phyloP scores from a whole-genome alignment of 2,329 filamentous ascomycete genomes.

The Pyrenophora seminiperda region DNA sequence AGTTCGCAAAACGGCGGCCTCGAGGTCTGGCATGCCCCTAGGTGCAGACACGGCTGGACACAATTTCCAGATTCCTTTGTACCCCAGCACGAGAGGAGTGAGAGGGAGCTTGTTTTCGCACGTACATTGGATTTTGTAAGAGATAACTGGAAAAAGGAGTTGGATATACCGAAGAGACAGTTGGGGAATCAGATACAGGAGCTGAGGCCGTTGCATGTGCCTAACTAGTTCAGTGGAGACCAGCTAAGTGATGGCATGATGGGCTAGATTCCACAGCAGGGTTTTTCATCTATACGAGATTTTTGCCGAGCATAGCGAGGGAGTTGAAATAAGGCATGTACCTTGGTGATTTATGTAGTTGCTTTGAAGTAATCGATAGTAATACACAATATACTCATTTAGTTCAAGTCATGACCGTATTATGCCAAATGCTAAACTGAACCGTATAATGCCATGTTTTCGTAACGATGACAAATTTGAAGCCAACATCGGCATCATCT shows the following conservation, averaged over 20 bases:
- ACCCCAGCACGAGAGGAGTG: conserved; percentile 46
- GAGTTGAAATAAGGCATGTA: too few species aligned
- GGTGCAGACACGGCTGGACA: conserved; percentile 51
- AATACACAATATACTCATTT: too few species aligned
- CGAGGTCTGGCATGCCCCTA: conserved; percentile 47
- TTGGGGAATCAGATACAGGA: conserved; percentile 25
- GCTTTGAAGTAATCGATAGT: too few species aligned
- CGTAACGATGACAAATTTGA: too few species aligned
- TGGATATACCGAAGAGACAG: conserved; percentile 19
- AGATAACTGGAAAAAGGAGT: conserved; percentile 41
- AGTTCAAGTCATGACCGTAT: too few species aligned
- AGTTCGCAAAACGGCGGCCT: conserved; percentile 40
- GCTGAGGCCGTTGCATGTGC: conserved; percentile 27
- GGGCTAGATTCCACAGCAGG: not conserved
- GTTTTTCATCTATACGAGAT: not conserved
- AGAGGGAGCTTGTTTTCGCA: conserved; percentile 45
- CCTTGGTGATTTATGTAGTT: too few species aligned
- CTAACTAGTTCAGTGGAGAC: conserved; percentile 12
- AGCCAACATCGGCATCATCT: too few species aligned
- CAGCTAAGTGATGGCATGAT: not conserved
- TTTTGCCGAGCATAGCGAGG: too few species aligned
- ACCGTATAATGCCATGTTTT: too few species aligned
- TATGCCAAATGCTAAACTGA: too few species aligned
- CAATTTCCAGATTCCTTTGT: conserved; percentile 50
- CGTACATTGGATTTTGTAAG: conserved; percentile 46